A percentile compares a stretch with the other conserved stretches of the same genome.
phyloP scores from a whole-genome alignment of 2,329 filamentous ascomycete genomes.

The Emydomyces testavorans region DNA sequence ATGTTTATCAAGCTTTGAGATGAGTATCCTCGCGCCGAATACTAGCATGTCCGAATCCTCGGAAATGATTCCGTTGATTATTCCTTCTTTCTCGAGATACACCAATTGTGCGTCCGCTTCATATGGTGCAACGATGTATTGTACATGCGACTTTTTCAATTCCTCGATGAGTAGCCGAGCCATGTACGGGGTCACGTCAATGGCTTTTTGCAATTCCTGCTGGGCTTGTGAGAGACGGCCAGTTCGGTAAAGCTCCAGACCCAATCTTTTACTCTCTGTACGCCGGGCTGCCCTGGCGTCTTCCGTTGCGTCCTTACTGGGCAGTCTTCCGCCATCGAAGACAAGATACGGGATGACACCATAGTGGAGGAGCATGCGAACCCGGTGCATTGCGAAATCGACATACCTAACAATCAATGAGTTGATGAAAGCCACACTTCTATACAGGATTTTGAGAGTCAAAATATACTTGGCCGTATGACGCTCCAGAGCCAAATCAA shows the following conservation, averaged over 20 bases:
- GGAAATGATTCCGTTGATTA: slow-evolving; percentile 78
- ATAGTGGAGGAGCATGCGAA: slow-evolving; percentile 88
- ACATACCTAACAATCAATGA: slow-evolving; percentile 54
- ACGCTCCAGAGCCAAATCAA: slow-evolving; percentile 78
- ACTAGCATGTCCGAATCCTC: slow-evolving; percentile 95
- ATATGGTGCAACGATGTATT: slow-evolving; percentile 90
- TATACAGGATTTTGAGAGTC: background rate
- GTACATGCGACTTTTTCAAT: slow-evolving; percentile 64
- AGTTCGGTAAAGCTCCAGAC: slow-evolving; percentile 66
- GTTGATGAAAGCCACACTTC: no score
- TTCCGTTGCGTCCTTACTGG: slow-evolving; percentile 85
- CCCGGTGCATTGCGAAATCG: slow-evolving; percentile 77
- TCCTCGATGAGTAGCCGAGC: slow-evolving; percentile 83
- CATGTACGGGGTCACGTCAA: slow-evolving; percentile 95
- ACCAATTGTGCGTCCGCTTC: slow-evolving; percentile 96
- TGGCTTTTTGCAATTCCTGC: slow-evolving; percentile 80
- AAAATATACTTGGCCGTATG: slow-evolving; percentile 67
- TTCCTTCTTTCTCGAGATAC: slow-evolving; percentile 76
- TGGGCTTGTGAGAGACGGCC: slow-evolving; percentile 73
- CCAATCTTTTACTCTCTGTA: slow-evolving; percentile 62
- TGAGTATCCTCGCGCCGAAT: slow-evolving; percentile 77
- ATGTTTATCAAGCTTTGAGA: slow-evolving; percentile 91
- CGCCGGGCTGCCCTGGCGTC: slow-evolving; percentile 61
- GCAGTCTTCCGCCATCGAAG: slow-evolving; percentile 90
- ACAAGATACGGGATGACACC: slow-evolving; percentile 89